Evolutionary conservation across 1,284 basidiomycete genomes (phyloP), one percentile per base, ranked within the genome.

Genomic region (Ceraceosorus guamensis): DNA sequence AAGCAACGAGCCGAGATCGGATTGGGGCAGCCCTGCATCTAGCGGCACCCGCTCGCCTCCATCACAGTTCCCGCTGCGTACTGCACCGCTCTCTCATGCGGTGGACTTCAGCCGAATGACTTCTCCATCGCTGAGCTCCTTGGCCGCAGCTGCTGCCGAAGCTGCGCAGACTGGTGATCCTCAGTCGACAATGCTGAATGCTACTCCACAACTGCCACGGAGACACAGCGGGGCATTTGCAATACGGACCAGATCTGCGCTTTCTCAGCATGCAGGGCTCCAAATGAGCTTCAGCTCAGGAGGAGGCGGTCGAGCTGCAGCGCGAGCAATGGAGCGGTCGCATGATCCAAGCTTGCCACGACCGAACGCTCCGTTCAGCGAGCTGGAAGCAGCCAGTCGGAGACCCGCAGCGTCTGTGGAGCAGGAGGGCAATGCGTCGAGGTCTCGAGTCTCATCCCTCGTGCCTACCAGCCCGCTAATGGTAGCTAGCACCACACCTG

Each of bases 361-460:
- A 39, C 65, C 66, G 33, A 69, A 69, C 31, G 67, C 67, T 1
- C 67, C 67, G 2, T 69, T 69, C 57, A 69, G 67, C 34, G 65
- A 63, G 13, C 66, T 69, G 18, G 67, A 69, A 46, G 65, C 39
- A 16, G 39, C 39, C 11, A 11, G 16, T 10, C 55, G 49, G 24
- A 37, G 24, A 13, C n/a, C 50, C n/a, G 55, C 55, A 7, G 13
- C 33, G 11, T 33, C 44, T 4, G 44, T 41, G 34, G n/a, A 14
- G 3, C 10, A 41, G 39, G 11, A 41, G 11, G 39, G 39, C 39
- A 41, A 24, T 24, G 24, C 24, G 24, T 24, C 24, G 24, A 24
- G 24, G 24, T 24, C 24, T 24, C 24, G 24, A 3, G 24, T 3
- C 3, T 24, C 24, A 24, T 24, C 24, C 39, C 1, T 41, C 11